Evolutionary conservation across 768 basidiomycete species (phyloP).

Genomic region (Xanthoconium stramineum): DNA sequence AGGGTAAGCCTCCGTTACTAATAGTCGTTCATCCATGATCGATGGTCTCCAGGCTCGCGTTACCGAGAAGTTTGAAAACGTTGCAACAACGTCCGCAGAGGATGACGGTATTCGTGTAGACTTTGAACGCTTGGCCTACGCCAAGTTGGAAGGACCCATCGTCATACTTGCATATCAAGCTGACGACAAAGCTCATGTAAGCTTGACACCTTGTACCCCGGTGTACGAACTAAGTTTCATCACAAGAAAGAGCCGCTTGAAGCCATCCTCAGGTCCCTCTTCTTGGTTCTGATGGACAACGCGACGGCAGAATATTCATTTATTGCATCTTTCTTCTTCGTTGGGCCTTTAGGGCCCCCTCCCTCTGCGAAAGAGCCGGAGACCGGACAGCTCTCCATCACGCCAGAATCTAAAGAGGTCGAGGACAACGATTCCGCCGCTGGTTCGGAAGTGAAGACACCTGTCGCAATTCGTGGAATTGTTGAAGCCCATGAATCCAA

Average conservation of each 20-base stretch:
- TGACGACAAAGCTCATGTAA: constrained; percentile 83
- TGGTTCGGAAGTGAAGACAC: constrained; percentile 50
- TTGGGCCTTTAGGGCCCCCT: constrained; percentile 22
- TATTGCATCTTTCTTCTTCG: constrained; percentile 76
- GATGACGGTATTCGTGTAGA: constrained; percentile 40
- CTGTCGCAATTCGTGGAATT: constrained; percentile 27
- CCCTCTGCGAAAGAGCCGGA: constrained; percentile 35
- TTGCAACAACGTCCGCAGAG: constrained; percentile 48
- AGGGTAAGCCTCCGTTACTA: constrained; percentile 46
- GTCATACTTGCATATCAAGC: constrained; percentile 85
- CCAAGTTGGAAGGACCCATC: constrained; percentile 75
- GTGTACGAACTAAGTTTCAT: constrained; percentile 11
- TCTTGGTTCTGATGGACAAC: constrained; percentile 94
- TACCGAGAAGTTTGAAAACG: constrained; percentile 64
- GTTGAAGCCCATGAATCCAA: constrained; percentile 24
- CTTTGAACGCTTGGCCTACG: constrained; percentile 58
- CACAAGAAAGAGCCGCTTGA: constrained; percentile 78
- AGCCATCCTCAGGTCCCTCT: constrained; percentile 77
- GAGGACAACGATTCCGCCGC: constrained; percentile 41
- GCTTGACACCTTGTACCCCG: constrained; percentile 26
- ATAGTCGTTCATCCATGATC: not conserved
- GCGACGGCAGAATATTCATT: constrained; percentile 91
- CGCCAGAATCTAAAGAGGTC: constrained; percentile 37
- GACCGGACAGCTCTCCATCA: constrained; percentile 32
- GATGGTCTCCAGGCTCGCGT: constrained; percentile 51